Conservation (phyloP, 2,329 filamentous ascomycete genomes). For the Trichocomaceae sp. region DNA sequence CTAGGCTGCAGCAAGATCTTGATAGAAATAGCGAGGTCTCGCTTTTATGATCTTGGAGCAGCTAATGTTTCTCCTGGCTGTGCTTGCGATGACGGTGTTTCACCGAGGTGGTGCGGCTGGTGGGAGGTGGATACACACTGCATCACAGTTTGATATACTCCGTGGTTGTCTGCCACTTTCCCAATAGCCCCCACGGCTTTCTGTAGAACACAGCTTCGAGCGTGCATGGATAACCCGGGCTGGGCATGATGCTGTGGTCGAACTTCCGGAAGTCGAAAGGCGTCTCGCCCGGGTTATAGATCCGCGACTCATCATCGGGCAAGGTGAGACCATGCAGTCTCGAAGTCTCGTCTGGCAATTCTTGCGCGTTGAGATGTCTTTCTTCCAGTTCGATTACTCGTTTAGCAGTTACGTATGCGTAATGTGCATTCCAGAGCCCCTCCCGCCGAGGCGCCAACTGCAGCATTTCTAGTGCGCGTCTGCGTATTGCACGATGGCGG, state of each 20-base stretch:
- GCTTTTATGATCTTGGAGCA: neutral
- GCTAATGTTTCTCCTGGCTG: too few species aligned
- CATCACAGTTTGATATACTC: neutral
- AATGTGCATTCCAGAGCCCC: slow-evolving; percentile 1
- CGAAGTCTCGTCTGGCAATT: neutral
- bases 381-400: slow-evolving; percentile 4
- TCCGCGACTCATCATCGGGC: neutral
- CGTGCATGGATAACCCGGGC: neutral
- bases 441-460: neutral
- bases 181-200: neutral
- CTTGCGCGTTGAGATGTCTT: slow-evolving; percentile 3
- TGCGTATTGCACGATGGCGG: neutral
- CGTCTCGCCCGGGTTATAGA: neutral
- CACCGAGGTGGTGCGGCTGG: too few species aligned
- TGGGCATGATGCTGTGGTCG: neutral
- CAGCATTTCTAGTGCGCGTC: neutral
- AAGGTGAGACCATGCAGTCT: neutral
- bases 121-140: neutral
- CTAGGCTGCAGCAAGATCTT: too few species aligned
- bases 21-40: too few species aligned
- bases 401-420: slow-evolving; percentile 5
- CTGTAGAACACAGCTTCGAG: neutral
- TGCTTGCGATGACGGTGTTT: too few species aligned
- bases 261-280: neutral
- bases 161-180: neutral